Percentiles rank a stretch among this genome's conserved stretches.
These are phyloP conservation scores for Metarhizium brunneum DNA, from an alignment of 2,329 filamentous ascomycete species.

Conservation along the genomic window DNA sequence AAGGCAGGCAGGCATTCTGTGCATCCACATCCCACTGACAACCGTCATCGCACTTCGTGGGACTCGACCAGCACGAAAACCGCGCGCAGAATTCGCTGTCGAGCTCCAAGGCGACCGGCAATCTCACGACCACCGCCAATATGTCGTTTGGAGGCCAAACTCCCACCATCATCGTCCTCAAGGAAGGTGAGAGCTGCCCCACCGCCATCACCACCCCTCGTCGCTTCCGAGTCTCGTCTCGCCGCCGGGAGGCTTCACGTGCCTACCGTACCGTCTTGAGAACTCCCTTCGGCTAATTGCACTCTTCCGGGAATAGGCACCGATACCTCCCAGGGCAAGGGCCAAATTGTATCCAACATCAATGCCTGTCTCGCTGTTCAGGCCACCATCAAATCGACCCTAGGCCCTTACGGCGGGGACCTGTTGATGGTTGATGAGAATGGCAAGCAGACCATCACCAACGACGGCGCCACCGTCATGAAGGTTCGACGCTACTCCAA, in stretches of 20 bases:
- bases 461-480: constrained; percentile 98
- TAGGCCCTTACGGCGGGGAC: constrained; percentile 95
- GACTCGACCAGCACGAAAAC: not conserved
- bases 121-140: constrained; percentile 17
- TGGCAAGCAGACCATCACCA: constrained; percentile 94
- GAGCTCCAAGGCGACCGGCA: constrained; percentile 7
- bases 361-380: constrained; percentile 96
- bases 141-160: constrained; percentile 98
- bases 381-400: constrained; percentile 87
- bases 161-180: constrained; percentile 95
- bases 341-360: constrained; percentile 95
- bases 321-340: constrained; percentile 93
- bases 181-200: constrained; percentile 64
- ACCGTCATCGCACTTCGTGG: not conserved
- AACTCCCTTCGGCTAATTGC: constrained; percentile 1
- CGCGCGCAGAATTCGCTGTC: constrained; percentile 5
- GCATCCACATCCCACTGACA: not conserved
- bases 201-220: constrained; percentile 16
- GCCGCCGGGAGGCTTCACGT: constrained; percentile 6
- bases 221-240: not conserved
- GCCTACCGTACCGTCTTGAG: not conserved
- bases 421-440: constrained; percentile 92
- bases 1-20: not conserved
- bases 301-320: constrained; percentile 53
- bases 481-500: constrained; percentile 49